Evolutionary conservation across 345 rosid genomes (phyloP), one percentile per base, ranked within the genome.

Genomic region (Corymbia maculata): DNA sequence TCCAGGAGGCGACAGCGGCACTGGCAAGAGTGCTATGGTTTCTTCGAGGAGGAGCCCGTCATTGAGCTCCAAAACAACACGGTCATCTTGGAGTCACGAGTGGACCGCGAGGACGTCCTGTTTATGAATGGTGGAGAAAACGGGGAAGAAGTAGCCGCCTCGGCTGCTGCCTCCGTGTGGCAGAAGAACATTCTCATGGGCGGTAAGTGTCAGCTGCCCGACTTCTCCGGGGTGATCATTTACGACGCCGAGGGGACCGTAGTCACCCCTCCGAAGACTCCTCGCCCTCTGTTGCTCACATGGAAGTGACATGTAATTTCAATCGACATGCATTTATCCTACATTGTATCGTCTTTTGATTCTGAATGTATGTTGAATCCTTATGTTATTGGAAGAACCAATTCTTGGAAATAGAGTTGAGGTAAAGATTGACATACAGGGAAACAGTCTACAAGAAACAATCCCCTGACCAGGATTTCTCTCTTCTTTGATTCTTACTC

Each of bases 131-230:
- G 93, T 22, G 93, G 92, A 64, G 91, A 87, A 9, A 75, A 75
- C 2, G 26, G 36, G 5, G 49, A 75, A 12, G 26, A 36, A 36
- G 82, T 6, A 28, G 15, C 70, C 2, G 30, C 51, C 51, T 15
- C 53, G 7, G 6, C 82, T 3, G 86, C 88, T 13, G 92, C 55
- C 32, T 90, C 96, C 0, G 91, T 97, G 88, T 96, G 99, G 99
- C 94, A 93, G 93, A 97, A 95, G 93, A 95, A 94, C 90, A 95
- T 97, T 88, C 95, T 96, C 89, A 96, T 97, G 99, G 99, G 98
- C 7, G 99, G 95, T 4, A 96, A 96, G 88, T 97, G 98, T 79
- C 96, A 94, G 94, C 92, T 96, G 28, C 99, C 99, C 1, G 98
- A 96, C 90, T 97, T 95, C 87, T 97, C 98, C 1, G 99, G 99